phyloP scores from a whole-genome alignment of 2,329 filamentous ascomycete species.

The Hortaea werneckii region DNA sequence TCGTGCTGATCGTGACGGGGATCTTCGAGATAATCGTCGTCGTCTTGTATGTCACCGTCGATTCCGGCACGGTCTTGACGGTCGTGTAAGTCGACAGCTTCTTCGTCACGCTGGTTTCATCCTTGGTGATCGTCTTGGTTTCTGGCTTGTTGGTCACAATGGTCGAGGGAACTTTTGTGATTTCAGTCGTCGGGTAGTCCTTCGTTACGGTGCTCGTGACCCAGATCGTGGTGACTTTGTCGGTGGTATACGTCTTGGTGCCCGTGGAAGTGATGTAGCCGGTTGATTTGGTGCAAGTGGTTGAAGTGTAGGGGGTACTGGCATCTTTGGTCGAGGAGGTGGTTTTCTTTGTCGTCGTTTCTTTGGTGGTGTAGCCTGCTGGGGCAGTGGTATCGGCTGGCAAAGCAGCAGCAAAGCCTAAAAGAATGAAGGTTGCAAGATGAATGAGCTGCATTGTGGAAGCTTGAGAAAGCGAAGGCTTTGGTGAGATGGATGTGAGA shows the following conservation, averaged over 20 bases:
- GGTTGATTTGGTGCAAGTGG: not conserved
- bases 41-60: not conserved
- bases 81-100: not conserved
- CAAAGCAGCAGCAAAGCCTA: conserved; percentile 3
- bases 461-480: not conserved
- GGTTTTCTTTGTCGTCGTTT: not conserved
- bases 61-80: not conserved
- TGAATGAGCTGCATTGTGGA: conserved; percentile 2
- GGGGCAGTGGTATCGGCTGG: not conserved
- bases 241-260: not conserved
- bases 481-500: too few species aligned
- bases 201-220: not conserved
- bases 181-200: not conserved
- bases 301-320: not conserved
- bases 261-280: not conserved
- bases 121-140: not conserved
- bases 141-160: not conserved
- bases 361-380: not conserved
- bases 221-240: not conserved
- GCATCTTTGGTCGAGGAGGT: not conserved
- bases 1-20: not conserved
- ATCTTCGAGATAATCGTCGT: not conserved
- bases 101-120: not conserved
- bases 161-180: not conserved
- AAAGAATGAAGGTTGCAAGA: not conserved